Base-by-base conservation (phyloP, 202 grass and related monocot genomes). In the Zizania palustris region DNA sequence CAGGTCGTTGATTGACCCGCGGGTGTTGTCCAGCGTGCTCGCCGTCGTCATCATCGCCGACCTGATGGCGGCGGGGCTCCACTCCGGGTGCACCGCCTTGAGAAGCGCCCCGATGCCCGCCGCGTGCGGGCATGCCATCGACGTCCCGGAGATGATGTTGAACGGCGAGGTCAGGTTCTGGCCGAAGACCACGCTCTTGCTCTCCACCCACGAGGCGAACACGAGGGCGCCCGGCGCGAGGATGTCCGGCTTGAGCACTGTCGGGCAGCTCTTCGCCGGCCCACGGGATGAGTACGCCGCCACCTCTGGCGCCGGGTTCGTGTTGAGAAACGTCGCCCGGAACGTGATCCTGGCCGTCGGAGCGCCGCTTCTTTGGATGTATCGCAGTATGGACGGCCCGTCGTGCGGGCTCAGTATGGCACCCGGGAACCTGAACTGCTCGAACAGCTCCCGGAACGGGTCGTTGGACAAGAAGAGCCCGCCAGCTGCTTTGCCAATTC, bases 21-120 rank as follows among this genome's bases (percentile, higher is more conserved):
- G 11, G 3, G 61, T 84, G 86, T 92, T 92, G 80, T 94, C 91
- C 15, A 62, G 63, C 7, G 46, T 8, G 19, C 3, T 80, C 0
- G 91, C 89, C 14, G 95, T 97, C 65, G 95, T 97, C 91, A 97
- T 92, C 60, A 94, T 85, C 7, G 95, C 87, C 1, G 95, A 97
- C 35, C 90, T 81, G 63, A 92, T 93, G 74, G 90, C 90, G 6
- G 91, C 87, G 3, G 91, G 91, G 57, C 82, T 97, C 95, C 91
- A 97, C 40, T 49, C 64, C 0, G 80, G 89, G 54, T 75, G 85
- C 37, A 34, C 85, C 0, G 77, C 87, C 0, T 58, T 90, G 41
- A 97, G 74, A 83, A 92, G 69, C 9, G 95, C 95, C 3, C 80
- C 80, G 33, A 97, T 50, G 18, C 91, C 95, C 5, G 77, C 66